Base-by-base conservation (phyloP, 495 filamentous ascomycete genomes). In the Aspergillus taichungensis region DNA sequence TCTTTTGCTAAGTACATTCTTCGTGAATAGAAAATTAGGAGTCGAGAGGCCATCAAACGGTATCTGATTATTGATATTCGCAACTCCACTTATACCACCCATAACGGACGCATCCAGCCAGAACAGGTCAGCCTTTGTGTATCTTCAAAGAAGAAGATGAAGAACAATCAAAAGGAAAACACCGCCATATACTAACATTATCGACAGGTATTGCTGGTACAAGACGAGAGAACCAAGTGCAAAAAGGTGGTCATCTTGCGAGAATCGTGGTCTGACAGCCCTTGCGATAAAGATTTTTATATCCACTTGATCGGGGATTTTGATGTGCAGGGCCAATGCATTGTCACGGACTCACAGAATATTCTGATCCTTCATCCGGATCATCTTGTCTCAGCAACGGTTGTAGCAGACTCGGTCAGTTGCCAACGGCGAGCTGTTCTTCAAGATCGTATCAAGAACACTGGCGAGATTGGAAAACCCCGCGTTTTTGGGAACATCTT, bases 351-450 rank as follows among this genome's bases (percentile, higher is more conserved):
- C 59, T 63, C 69, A 18, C 69, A 83, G 42, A 86, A 94, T 54
- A 84, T 95, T 69, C 66, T 98, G 32, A 91, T 98, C 52, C 72
- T 98, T 9, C 88, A 98, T 59, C 92, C 92, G 3, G 92, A 98
- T 62, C 90, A 95, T 66, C 77, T 98, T 14, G 83, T 98, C 41
- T 96, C 92, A 8, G 83, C 91, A 2, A 95, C 90, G 6, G 85
- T 91, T 7, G 84, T 98, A 30, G 92, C 85, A 31, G 92, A 98
- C 58, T 94, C 92, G 0, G 90, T 95, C 56, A 80, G 78, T 34
- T 98, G 92, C 57, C 79, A 81, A 49, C 81, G 92, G 9, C 83
- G 89, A 42, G 88, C 92, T 24, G 88, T 95, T 2, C 78, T 98
- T 30, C 88, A 96, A 56, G 90, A 96, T 57, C 80, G 92, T 37